These are phyloP conservation scores for Pachyrhizus erosus DNA, from an alignment of 306 rosid species.

Conservation along the genomic window DNA sequence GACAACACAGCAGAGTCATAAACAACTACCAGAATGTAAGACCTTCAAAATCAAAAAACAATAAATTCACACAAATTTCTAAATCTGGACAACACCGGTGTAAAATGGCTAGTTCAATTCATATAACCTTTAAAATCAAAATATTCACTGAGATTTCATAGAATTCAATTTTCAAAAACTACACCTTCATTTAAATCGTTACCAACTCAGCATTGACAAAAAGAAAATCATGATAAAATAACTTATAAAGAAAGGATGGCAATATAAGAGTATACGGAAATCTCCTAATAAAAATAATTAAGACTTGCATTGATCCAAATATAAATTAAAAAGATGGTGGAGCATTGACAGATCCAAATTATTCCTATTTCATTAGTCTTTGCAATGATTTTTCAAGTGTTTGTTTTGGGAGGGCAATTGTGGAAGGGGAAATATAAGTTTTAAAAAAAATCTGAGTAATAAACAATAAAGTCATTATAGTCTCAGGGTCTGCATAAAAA, in stretches of 20 bases:
- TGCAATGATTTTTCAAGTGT: no score
- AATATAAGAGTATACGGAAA: background rate
- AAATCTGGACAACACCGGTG: background rate
- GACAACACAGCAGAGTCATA: background rate
- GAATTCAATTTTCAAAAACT: no score
- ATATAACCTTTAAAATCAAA: no score
- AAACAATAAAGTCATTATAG: no score
- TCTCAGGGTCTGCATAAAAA: no score
- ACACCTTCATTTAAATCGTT: constrained; percentile 3
- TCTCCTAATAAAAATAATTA: background rate
- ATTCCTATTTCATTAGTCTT: background rate
- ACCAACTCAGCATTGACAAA: background rate
- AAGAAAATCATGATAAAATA: background rate
- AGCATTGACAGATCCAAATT: constrained; percentile 23
- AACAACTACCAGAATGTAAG: background rate
- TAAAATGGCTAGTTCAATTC: background rate
- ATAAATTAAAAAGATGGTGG: background rate
- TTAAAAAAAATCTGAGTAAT: background rate
- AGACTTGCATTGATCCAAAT: background rate
- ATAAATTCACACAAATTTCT: background rate
- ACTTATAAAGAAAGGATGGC: background rate
- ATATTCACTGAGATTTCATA: background rate
- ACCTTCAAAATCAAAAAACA: background rate
- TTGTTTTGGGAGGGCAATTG: no score
- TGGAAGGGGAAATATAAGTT: no score